A percentile compares a stretch with the other conserved stretches of the same genome.
Conservation (phyloP, 108 stramenopile genomes). For the Skeletonema menzelii region DNA sequence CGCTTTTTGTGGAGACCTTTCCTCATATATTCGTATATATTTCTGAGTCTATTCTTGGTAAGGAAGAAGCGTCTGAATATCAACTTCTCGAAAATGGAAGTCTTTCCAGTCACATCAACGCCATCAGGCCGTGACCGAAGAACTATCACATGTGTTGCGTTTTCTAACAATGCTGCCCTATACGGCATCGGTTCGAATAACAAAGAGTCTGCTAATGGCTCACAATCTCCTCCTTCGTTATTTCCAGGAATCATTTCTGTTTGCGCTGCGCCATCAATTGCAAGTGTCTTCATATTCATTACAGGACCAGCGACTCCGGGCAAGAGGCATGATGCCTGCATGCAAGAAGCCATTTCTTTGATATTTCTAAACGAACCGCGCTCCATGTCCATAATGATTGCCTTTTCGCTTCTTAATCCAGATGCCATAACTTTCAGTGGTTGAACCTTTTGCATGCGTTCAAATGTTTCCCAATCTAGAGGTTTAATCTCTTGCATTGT, state of each 20-base stretch:
- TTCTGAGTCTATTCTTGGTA: slow-evolving; percentile 69
- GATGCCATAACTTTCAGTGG: slow-evolving; percentile 91
- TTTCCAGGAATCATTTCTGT: slow-evolving; percentile 60
- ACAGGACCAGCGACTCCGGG: slow-evolving; percentile 95
- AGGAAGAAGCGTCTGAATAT: slow-evolving; percentile 86
- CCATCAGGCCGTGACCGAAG: slow-evolving; percentile 91
- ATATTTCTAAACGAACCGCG: slow-evolving; percentile 76
- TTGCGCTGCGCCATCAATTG: slow-evolving; percentile 5
- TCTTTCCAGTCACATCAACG: slow-evolving; percentile 85
- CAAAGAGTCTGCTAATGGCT: slow-evolving; percentile 92
- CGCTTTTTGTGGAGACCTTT: slow-evolving; percentile 77
- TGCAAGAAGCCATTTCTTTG: slow-evolving; percentile 77
- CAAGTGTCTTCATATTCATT: slow-evolving; percentile 51
- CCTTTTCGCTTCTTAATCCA: slow-evolving; percentile 66
- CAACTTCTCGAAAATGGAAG: slow-evolving; percentile 71
- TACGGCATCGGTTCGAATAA: slow-evolving; percentile 92
- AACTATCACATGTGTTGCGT: slow-evolving; percentile 91
- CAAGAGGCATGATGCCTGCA: slow-evolving; percentile 91
- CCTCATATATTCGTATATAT: slow-evolving; percentile 62
- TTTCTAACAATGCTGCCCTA: slow-evolving; percentile 80
- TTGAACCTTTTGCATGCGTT: slow-evolving; percentile 74
- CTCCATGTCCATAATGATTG: slow-evolving; percentile 79
- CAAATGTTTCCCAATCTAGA: slow-evolving; percentile 92
- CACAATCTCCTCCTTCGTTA: slow-evolving; percentile 51
- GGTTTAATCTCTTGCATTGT: slow-evolving; percentile 86